Evolutionary conservation across 176 grass and related monocot genomes (phyloP).

Genomic region (Canna indica): DNA sequence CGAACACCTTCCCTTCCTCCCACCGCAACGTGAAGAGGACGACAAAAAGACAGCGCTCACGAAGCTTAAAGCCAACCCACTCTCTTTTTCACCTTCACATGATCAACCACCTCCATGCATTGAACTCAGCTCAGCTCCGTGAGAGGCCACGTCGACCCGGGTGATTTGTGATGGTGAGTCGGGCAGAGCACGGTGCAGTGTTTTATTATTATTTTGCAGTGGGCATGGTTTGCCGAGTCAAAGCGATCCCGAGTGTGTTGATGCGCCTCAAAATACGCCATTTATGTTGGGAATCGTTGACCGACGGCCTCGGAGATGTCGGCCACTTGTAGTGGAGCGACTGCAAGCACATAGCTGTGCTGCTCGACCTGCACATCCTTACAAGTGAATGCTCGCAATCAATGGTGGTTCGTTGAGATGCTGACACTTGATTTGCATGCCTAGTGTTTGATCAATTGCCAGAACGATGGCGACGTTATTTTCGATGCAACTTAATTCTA

Average conservation of each 20-base stretch:
- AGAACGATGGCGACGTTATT: neutral
- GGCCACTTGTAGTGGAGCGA: neutral
- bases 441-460: neutral
- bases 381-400: neutral
- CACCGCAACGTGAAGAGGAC: too few relatives aligned
- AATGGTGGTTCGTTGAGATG: neutral
- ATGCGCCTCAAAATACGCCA: neutral
- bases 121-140: too few relatives aligned
- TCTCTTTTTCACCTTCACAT: neutral
- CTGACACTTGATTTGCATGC: neutral
- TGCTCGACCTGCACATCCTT: neutral
- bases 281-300: conserved; percentile 4
- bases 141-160: too few relatives aligned
- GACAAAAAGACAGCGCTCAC: neutral
- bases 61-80: neutral
- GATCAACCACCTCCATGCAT: neutral
- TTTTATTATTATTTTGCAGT: neutral
- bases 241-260: neutral
- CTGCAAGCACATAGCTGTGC: neutral
- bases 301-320: neutral
- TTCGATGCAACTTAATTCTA: neutral
- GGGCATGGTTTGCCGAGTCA: neutral
- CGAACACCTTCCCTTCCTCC: too few relatives aligned
- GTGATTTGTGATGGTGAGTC: neutral
- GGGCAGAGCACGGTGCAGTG: too few relatives aligned